These are phyloP conservation scores for Fomitopsis pulvina DNA, from an alignment of 768 basidiomycete species.

Conservation along the genomic window DNA sequence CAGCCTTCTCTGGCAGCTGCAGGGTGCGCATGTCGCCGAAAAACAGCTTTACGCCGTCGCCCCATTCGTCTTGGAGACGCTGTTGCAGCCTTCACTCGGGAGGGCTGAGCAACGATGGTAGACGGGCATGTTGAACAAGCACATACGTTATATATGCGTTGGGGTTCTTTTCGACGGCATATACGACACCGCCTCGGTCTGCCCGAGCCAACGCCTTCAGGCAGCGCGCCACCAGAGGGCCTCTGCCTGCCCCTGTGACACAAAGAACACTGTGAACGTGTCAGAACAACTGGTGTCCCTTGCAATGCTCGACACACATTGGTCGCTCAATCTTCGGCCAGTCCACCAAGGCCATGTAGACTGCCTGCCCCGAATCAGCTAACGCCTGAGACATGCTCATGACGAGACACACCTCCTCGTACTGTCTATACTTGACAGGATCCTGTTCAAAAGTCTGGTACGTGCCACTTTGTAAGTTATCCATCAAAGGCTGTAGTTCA, in stretches of 20 bases:
- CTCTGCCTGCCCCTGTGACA: constrained; percentile 92
- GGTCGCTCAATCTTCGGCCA: constrained; percentile 43
- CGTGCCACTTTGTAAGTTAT: constrained; percentile 90
- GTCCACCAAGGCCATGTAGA: constrained; percentile 73
- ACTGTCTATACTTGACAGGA: constrained; percentile 92
- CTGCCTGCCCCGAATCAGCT: constrained; percentile 44
- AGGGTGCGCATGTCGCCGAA: constrained; percentile 92
- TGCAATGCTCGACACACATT: constrained; percentile 10
- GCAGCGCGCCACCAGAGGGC: constrained; percentile 84
- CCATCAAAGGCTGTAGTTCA: constrained; percentile 78
- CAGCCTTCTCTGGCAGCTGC: constrained; percentile 78
- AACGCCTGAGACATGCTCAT: neutral
- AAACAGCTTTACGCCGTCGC: constrained; percentile 67
- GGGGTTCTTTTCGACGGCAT: constrained; percentile 95
- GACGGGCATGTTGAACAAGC: neutral
- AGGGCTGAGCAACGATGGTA: constrained; percentile 2
- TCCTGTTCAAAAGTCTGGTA: constrained; percentile 98
- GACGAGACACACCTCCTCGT: constrained; percentile 67
- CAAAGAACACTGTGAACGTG: constrained; percentile 59
- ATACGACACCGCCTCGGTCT: constrained; percentile 55
- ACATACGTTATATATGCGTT: constrained; percentile 92
- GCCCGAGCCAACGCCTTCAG: constrained; percentile 70
- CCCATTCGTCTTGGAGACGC: constrained; percentile 79
- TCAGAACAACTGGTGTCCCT: neutral
- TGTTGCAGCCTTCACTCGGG: constrained; percentile 64